Base-by-base conservation (phyloP, 805 yeast species). In the Yamadazyma laniorum region DNA sequence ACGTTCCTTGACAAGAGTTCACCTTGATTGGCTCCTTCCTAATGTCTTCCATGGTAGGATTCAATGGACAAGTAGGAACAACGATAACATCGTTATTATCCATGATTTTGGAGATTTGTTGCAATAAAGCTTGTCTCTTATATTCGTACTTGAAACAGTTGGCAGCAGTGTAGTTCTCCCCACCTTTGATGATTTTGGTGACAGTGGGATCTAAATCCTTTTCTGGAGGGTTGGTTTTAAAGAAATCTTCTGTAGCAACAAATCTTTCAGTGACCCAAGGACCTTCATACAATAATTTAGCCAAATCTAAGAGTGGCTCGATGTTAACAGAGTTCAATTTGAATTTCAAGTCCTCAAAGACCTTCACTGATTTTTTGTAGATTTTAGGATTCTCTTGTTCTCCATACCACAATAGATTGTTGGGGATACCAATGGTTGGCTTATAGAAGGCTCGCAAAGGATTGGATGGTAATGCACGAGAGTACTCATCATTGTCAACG, bases 221-320 rank as follows among this genome's bases (percentile, higher is more conserved):
- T 29, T 59, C 69, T 22, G 93, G 87, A 14, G 93, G 89, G 53
- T 80, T 74, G 6, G 84, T 70, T 19, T 77, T 77, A 40, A 86
- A 72, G 49, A 84, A 85, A 29, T 83, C 86, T 50, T 78, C 75
- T 25, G 80, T 77, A 18, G 96, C 96, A 45, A 87, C 80, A 65
- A 80, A 89, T 51, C 99, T 77, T 67, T 91, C 99, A 17, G 95
- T 87, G 8, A 91, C 98, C 99, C 99, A 91, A n/a, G 98, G 85
- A 42, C 99, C 99, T 56, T 91, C 97, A 58, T 91, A 91, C 25
- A 91, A 72, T 55, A 93, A 85, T 50, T 78, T 78, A 13, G 98
- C 99, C 40, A 91, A 71, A 25, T 84, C 85, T 44, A 86, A 68
- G 28, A 91, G 68, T 3, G 89, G 85, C 13, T 81, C 61, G 58